A percentile compares a stretch with the other conserved stretches of the same genome.
Conservation (phyloP, 202 grass and related monocot species). For the Hordeum pubiflorum region DNA sequence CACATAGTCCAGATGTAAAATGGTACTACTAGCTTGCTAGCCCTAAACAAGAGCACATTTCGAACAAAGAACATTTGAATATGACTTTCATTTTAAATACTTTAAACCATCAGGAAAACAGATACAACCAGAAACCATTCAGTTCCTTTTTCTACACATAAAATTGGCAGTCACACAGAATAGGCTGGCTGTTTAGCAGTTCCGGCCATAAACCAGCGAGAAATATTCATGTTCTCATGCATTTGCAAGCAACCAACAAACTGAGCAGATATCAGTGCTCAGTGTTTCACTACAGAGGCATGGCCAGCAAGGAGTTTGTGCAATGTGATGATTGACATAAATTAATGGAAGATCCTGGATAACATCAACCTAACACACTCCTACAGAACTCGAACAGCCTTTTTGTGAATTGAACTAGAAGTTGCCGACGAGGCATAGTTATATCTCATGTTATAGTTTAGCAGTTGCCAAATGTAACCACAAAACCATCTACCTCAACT, state of each 20-base stretch:
- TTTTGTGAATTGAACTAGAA: not conserved
- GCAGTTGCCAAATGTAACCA: constrained; percentile 1
- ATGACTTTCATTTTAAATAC: not conserved
- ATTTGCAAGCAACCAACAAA: not conserved
- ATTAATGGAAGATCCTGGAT: constrained; percentile 3
- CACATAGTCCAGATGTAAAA: not conserved
- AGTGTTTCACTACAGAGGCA: not conserved
- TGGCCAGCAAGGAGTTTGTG: not conserved
- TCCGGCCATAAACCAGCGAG: not conserved
- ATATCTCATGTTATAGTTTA: constrained; percentile 5
- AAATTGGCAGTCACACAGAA: not conserved
- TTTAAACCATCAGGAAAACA: constrained; percentile 13
- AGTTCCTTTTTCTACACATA: not conserved
- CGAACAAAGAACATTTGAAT: not conserved
- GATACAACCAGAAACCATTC: not conserved
- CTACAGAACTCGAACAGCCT: not conserved
- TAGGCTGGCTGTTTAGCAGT: not conserved
- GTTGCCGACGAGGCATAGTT: not conserved
- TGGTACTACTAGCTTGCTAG: not conserved
- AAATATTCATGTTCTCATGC: not conserved
- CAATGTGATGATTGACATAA: not conserved
- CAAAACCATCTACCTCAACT: not conserved
- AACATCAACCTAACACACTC: constrained; percentile 2
- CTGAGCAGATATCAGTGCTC: not conserved
- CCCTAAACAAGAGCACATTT: not conserved